Conservation (phyloP, 352 stramenopile species). For the Thraustochytrium striatum region DNA sequence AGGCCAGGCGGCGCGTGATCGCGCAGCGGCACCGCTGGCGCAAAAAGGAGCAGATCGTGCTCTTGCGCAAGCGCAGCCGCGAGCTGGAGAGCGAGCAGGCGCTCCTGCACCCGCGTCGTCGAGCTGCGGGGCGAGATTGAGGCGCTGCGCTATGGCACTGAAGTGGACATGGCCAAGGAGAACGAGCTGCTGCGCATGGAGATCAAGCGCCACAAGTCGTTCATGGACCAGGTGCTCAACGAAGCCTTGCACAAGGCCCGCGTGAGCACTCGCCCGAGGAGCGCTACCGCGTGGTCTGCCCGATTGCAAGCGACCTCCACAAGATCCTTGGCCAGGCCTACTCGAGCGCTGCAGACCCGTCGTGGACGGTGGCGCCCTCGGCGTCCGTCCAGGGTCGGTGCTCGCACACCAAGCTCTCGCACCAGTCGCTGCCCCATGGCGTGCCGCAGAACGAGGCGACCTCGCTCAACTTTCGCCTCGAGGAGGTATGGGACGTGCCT, state of each 20-base stretch:
- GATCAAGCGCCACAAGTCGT: conserved; percentile 9
- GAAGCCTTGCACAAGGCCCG: background rate
- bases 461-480: too few relatives aligned
- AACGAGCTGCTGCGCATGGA: conserved; percentile 11
- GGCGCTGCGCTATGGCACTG: background rate
- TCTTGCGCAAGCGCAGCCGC: background rate
- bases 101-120: conserved; percentile 1
- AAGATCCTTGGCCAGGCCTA: too few relatives aligned
- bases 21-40: too few relatives aligned
- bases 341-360: too few relatives aligned
- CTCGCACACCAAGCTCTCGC: too few relatives aligned
- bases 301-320: too few relatives aligned
- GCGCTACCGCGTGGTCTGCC: conserved; percentile 7
- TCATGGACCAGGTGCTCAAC: background rate
- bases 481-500: too few relatives aligned
- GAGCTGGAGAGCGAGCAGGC: background rate
- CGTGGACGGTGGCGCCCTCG: too few relatives aligned
- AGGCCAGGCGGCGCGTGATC: too few relatives aligned
- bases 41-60: conserved; percentile 6
- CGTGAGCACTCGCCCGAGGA: conserved; percentile 4
- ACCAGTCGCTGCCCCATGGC: too few relatives aligned
- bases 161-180: conserved; percentile 7
- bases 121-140: conserved; percentile 17
- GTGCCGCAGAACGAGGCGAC: too few relatives aligned
- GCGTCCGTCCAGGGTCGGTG: too few relatives aligned